phyloP scores from a whole-genome alignment of 306 rosid species.

The Pyrus bretschneideri region DNA sequence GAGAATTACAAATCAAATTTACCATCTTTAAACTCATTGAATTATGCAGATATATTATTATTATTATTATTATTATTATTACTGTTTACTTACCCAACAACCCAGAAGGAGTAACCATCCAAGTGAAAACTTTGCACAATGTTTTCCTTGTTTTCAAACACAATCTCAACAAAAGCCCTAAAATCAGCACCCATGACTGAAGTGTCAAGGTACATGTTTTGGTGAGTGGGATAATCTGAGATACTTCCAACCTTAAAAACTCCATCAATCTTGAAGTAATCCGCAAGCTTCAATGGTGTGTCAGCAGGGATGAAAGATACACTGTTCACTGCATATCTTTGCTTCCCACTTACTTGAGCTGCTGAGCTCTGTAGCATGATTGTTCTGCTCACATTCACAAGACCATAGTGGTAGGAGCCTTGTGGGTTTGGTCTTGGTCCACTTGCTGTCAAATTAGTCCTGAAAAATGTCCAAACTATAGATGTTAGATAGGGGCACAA shows the following conservation, averaged over 20 bases:
- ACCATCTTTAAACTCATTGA: background rate
- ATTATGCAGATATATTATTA: no score
- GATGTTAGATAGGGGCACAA: background rate
- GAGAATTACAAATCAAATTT: background rate
- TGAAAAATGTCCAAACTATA: constrained; percentile 3
- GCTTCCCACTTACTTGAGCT: constrained; percentile 58
- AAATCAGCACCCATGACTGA: constrained; percentile 86
- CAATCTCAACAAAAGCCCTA: constrained; percentile 71
- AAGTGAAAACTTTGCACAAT: constrained; percentile 76
- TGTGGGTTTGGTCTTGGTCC: constrained; percentile 98
- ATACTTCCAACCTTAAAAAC: constrained; percentile 73
- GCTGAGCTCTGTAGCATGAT: constrained; percentile 59
- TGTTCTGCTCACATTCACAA: constrained; percentile 58
- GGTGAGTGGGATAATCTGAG: constrained; percentile 47
- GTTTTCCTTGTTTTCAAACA: constrained; percentile 66
- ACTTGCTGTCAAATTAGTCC: constrained; percentile 90
- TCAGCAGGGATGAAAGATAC: constrained; percentile 65
- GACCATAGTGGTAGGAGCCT: constrained; percentile 92
- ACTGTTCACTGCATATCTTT: constrained; percentile 75
- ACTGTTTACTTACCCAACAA: constrained; percentile 63
- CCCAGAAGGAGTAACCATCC: constrained; percentile 93
- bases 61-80: no score
- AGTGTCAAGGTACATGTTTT: constrained; percentile 60
- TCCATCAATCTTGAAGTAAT: constrained; percentile 65
- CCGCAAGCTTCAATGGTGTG: constrained; percentile 88